phyloP scores from a whole-genome alignment of 495 filamentous ascomycete genomes.

The Penicillium desertorum region DNA sequence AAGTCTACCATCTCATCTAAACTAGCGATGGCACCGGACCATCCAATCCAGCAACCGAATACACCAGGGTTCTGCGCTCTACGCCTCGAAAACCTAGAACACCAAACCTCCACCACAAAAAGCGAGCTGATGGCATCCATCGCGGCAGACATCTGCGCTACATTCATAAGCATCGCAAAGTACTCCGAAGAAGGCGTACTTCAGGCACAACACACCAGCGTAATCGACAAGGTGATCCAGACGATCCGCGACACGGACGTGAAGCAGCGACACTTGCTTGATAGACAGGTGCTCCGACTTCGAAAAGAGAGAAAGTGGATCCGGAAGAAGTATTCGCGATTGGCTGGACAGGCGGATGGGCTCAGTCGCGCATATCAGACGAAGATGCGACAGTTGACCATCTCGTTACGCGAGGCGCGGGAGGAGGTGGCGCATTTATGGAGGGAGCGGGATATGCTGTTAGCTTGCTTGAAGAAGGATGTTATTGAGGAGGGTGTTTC shows the following conservation, averaged over 20 bases:
- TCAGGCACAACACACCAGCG: conserved; percentile 11
- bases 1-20: neutral
- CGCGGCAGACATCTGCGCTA: conserved; percentile 31
- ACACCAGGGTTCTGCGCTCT: conserved; percentile 6
- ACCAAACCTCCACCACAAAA: conserved; percentile 19
- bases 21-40: neutral
- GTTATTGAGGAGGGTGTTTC: neutral
- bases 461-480: conserved; percentile 1
- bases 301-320: conserved; percentile 19
- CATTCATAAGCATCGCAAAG: conserved; percentile 26
- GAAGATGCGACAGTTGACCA: conserved; percentile 9
- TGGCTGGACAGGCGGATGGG: conserved; percentile 14
- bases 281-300: conserved; percentile 11
- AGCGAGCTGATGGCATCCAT: conserved; percentile 28
- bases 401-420: neutral
- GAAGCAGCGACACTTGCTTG: conserved; percentile 9
- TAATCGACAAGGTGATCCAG: conserved; percentile 28
- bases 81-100: conserved; percentile 26
- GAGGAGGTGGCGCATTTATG: neutral
- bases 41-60: neutral
- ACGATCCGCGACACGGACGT: conserved; percentile 22
- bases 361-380: conserved; percentile 14
- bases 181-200: conserved; percentile 23
- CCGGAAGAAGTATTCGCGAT: conserved; percentile 12
- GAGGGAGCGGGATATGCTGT: conserved; percentile 5